Percentiles rank a stretch among this genome's conserved stretches.
phyloP scores from a whole-genome alignment of 805 yeast genomes.

The Candida pini region DNA sequence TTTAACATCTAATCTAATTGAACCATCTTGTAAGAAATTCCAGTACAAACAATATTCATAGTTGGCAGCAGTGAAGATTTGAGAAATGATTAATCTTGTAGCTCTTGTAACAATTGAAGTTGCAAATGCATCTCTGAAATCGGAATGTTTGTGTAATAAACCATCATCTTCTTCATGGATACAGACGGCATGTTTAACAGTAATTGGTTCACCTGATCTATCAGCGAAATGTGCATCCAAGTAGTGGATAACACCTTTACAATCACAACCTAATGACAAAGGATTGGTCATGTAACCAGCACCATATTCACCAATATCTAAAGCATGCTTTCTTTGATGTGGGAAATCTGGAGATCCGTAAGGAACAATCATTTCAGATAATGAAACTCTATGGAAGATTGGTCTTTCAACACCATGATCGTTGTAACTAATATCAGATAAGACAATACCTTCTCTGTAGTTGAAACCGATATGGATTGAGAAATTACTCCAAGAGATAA shows the following conservation, averaged over 20 bases:
- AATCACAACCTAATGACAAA: constrained; percentile 72
- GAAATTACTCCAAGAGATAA: constrained; percentile 74
- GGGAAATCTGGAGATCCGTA: constrained; percentile 77
- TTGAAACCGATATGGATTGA: constrained; percentile 77
- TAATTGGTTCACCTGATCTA: constrained; percentile 61
- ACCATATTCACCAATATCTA: constrained; percentile 84
- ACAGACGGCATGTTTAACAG: constrained; percentile 73
- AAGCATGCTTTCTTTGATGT: constrained; percentile 80
- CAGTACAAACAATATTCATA: constrained; percentile 82
- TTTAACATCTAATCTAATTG: constrained; percentile 72
- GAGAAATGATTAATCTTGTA: constrained; percentile 66
- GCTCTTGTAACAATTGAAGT: constrained; percentile 75
- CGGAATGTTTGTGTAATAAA: constrained; percentile 72
- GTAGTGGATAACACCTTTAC: constrained; percentile 82
- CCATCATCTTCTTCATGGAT: constrained; percentile 88
- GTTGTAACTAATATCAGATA: constrained; percentile 66
- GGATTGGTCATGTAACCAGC: constrained; percentile 85
- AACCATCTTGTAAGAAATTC: constrained; percentile 80
- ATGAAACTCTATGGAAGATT: constrained; percentile 70
- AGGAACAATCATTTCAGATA: constrained; percentile 82
- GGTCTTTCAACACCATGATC: constrained; percentile 73
- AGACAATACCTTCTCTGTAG: constrained; percentile 79
- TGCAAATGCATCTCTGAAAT: constrained; percentile 73
- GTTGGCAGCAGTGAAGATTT: constrained; percentile 82
- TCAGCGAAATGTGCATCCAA: constrained; percentile 72